phyloP scores from a whole-genome alignment of 306 rosid species.

The Sicyos baderoa region DNA sequence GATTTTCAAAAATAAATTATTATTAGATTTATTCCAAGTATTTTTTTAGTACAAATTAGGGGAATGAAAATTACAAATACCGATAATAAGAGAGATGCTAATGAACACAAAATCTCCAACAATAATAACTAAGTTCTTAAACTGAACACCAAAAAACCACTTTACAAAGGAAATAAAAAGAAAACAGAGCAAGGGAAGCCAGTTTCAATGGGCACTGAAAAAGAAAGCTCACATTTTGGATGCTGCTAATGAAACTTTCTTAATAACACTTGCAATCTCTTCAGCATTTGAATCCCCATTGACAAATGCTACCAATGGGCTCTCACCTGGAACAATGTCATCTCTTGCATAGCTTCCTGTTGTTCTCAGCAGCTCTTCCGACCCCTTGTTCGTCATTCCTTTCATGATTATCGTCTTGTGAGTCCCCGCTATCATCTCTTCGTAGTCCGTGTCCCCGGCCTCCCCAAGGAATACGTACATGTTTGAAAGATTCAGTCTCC shows the following conservation, averaged over 20 bases:
- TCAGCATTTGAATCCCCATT: constrained; percentile 26
- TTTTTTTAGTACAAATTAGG: too few relatives aligned
- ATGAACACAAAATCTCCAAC: too few relatives aligned
- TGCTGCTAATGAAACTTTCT: constrained; percentile 30
- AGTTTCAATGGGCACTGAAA: not conserved
- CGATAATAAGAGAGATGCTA: too few relatives aligned
- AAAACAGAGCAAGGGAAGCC: not conserved
- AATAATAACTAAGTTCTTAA: not conserved
- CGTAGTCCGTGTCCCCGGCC: constrained; percentile 74
- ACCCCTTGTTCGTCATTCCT: constrained; percentile 49
- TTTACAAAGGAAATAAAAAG: not conserved
- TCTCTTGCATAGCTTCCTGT: constrained; percentile 64
- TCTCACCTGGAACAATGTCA: constrained; percentile 56
- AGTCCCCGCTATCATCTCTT: constrained; percentile 81
- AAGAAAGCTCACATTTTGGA: constrained; percentile 28
- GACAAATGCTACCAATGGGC: constrained; percentile 36
- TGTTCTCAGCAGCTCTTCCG: constrained; percentile 55
- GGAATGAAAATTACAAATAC: too few relatives aligned
- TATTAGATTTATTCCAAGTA: too few relatives aligned
- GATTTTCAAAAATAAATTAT: too few relatives aligned
- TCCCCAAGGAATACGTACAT: constrained; percentile 78
- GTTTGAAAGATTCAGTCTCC: constrained; percentile 73
- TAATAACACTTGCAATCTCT: constrained; percentile 36
- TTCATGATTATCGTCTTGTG: constrained; percentile 72
- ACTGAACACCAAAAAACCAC: not conserved